Evolutionary conservation across 768 basidiomycete genomes (phyloP), one percentile per base, ranked within the genome.

Genomic region (Boletus reticuloceps): DNA sequence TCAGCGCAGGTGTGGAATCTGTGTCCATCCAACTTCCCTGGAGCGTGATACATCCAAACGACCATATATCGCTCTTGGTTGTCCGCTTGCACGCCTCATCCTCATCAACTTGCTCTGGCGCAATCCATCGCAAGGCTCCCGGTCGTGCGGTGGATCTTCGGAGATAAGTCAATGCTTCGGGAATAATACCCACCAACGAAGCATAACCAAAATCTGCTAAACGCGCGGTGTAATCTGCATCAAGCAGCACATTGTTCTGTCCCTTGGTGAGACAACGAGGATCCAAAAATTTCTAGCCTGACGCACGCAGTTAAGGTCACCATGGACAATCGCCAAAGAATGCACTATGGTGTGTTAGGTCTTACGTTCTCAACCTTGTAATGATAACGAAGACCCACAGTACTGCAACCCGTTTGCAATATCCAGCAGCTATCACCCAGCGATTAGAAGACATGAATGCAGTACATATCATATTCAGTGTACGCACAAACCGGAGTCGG

Each of bases 191-290:
- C 1, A 51, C 5, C 29, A 60, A 9, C 0, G 76, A 75, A 27
- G 71, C 67, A 45, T 65, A 53, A 2, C 79, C 79, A 50, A 79
- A 80, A 53, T 80, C 79, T 47, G 72, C 70, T 5, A 81, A 59
- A 11, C 71, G 69, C 1, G 73, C 78, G 27, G 70, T 71, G 19
- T 71, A 54, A 9, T 57, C 32, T n/a, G 16, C 53, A 14, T 61
- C 58, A 4, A 63, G 7, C 14, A 65, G 52, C 0, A 65, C 51
- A 9, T 65, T 64, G 3, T 52, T 57, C 60, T 64, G 17, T 47
- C 17, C 36, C 36, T 13, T 16, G 16, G 16, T 37, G 16, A 37
- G 36, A 13, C 36, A 37, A 37, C 36, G 1, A 37, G 16, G 16
- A 37, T 37, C 12, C 36, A 5, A 7, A 14, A 6, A 7, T 16